Evolutionary conservation across 2,329 filamentous ascomycete genomes (phyloP), one percentile per base, ranked within the genome.

Genomic region (Fusarium robinianum): DNA sequence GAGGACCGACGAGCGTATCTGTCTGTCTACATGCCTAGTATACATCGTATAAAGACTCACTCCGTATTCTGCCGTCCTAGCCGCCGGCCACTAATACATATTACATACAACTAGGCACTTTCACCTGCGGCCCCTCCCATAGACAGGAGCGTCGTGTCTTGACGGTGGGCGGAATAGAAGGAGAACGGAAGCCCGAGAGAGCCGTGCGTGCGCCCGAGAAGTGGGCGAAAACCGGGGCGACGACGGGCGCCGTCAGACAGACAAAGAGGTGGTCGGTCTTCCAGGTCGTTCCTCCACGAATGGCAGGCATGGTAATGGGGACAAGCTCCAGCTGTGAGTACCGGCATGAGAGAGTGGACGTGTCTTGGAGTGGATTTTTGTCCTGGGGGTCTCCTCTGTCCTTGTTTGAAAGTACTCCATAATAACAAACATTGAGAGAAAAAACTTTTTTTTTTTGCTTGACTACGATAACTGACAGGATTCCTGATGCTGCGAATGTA

Each of bases 331-430:
- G 17, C 22, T 46, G 39, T 33, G 49, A 55, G 36, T 55, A 16
- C 52, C 52, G 52, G 52, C 52, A 55, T 55, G 26, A 55, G 40
- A n/a, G n/a, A n/a, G n/a, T n/a, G n/a, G n/a, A n/a, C n/a, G n/a
- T n/a, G n/a, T n/a, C n/a, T n/a, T n/a, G n/a, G n/a, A n/a, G n/a
- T n/a, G n/a, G n/a, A n/a, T n/a, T n/a, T n/a, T 46, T 46, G 36
- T 55, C 32, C n/a, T n/a, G n/a, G n/a, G n/a, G n/a, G n/a, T n/a
- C n/a, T n/a, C n/a, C n/a, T n/a, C n/a, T n/a, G n/a, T n/a, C n/a
- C n/a, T n/a, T n/a, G n/a, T n/a, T n/a, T n/a, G n/a, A n/a, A n/a
- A n/a, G n/a, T n/a, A n/a, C n/a, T n/a, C n/a, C n/a, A n/a, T n/a
- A n/a, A n/a, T n/a, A n/a, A n/a, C n/a, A n/a, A n/a, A n/a, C n/a